These are phyloP conservation scores for Acaromyces ingoldii DNA, from an alignment of 1,284 basidiomycete genomes.

Conservation along the genomic window DNA sequence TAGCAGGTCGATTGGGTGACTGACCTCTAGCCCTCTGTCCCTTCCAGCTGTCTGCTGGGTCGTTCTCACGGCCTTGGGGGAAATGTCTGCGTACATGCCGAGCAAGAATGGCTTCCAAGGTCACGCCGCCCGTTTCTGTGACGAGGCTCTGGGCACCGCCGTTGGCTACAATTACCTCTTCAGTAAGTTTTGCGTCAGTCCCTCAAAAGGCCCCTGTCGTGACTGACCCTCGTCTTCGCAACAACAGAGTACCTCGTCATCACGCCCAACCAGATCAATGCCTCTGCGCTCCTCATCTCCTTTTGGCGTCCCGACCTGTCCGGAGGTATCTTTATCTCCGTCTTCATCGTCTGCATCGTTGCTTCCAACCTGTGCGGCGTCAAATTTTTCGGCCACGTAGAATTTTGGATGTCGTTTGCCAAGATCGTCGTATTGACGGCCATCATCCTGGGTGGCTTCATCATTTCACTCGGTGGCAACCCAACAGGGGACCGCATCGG, in stretches of 20 bases:
- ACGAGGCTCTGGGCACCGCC: conserved; percentile 53
- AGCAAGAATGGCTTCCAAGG: conserved; percentile 53
- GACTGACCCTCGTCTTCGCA: not conserved
- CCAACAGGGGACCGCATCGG: conserved; percentile 51
- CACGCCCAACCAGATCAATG: conserved; percentile 53
- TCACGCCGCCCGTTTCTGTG: conserved; percentile 54
- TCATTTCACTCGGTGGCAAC: conserved; percentile 33
- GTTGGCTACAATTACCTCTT: conserved; percentile 38
- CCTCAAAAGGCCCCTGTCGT: not conserved
- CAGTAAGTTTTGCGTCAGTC: too few relatives aligned
- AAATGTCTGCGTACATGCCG: conserved; percentile 55
- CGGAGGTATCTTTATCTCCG: conserved; percentile 26
- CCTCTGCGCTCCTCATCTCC: conserved; percentile 40
- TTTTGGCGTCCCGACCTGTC: conserved; percentile 31
- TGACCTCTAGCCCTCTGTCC: too few relatives aligned
- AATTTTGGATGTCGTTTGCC: conserved; percentile 54
- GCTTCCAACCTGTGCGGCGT: conserved; percentile 54
- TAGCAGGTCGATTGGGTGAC: too few relatives aligned
- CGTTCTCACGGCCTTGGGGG: conserved; percentile 53
- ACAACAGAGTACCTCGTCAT: conserved; percentile 44
- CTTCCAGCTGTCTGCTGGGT: conserved; percentile 22
- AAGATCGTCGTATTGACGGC: conserved; percentile 19
- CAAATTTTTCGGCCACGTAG: conserved; percentile 59
- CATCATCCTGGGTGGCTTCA: conserved; percentile 14
- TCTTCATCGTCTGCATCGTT: conserved; percentile 23